Conservation (phyloP, 257 asterid species). For the Solanum gracilifrons region DNA sequence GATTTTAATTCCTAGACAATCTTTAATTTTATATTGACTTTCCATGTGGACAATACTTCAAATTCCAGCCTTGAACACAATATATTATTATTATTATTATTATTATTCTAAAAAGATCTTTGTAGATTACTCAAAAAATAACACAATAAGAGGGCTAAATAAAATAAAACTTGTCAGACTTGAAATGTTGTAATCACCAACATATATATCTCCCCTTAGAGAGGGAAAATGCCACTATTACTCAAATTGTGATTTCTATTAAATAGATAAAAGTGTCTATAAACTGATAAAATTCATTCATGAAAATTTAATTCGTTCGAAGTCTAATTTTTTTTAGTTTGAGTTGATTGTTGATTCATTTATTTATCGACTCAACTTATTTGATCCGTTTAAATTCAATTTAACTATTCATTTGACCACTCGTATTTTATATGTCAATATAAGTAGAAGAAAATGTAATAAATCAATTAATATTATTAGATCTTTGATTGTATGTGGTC, state of each 20-base stretch:
- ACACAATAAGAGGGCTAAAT: background rate
- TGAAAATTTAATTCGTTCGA: fast-evolving
- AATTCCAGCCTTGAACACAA: background rate
- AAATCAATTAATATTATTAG: background rate
- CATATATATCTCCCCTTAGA: background rate
- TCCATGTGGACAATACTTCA: background rate
- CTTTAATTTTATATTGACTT: background rate
- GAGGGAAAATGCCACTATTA: background rate
- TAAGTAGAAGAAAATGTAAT: background rate
- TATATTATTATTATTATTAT: background rate
- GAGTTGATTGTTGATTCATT: no score
- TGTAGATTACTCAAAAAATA: background rate
- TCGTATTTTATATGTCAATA: background rate
- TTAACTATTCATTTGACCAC: fast-evolving
- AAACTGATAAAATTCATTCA: no score
- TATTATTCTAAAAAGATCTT: background rate
- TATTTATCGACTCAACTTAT: no score
- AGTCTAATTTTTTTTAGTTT: fast-evolving
- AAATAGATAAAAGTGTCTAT: no score
- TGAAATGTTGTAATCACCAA: background rate
- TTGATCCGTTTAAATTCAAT: no score
- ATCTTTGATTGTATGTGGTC: background rate
- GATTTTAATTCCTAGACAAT: background rate
- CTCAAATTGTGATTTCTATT: no score
- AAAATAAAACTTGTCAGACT: background rate